These are phyloP conservation scores for Phytopythium boreale DNA, from an alignment of 352 stramenopile genomes.

Conservation along the genomic window DNA sequence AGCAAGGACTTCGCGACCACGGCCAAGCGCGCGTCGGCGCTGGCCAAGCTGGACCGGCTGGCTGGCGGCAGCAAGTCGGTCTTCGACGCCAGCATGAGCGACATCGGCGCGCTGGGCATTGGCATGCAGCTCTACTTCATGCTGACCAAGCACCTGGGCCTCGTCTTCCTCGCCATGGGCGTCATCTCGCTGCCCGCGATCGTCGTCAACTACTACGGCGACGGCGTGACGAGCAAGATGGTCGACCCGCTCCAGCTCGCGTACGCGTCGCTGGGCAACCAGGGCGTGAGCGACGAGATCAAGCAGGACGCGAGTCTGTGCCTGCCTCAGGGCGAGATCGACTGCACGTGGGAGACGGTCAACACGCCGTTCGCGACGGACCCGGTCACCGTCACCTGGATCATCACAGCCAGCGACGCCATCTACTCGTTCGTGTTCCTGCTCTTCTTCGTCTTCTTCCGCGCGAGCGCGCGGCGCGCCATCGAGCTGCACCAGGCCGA, in stretches of 20 bases:
- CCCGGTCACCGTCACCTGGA: constrained; percentile 61
- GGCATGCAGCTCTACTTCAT: constrained; percentile 86
- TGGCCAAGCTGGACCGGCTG: constrained; percentile 54
- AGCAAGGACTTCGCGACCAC: constrained; percentile 56
- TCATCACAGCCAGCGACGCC: constrained; percentile 61
- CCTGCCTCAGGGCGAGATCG: constrained; percentile 49
- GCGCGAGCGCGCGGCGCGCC: constrained; percentile 29
- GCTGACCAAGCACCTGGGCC: constrained; percentile 70
- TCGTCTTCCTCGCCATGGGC: constrained; percentile 70
- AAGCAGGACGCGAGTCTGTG: constrained; percentile 39
- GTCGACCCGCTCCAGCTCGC: constrained; percentile 67
- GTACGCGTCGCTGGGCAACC: constrained; percentile 74
- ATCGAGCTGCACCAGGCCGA: constrained; percentile 71
- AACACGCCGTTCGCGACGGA: constrained; percentile 65
- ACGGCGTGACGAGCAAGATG: constrained; percentile 65
- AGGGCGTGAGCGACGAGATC: constrained; percentile 65
- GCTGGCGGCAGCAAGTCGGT: constrained; percentile 60
- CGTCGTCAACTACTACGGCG: constrained; percentile 54
- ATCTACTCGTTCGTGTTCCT: constrained; percentile 71
- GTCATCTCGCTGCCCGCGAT: constrained; percentile 62
- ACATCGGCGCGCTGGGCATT: constrained; percentile 78
- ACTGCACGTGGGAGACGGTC: constrained; percentile 67
- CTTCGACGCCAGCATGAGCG: constrained; percentile 55
- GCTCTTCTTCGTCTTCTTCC: constrained; percentile 60
- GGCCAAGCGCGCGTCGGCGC: constrained; percentile 37